Conservation (phyloP, 2,329 filamentous ascomycete genomes). For the Calonectria leucothoes region DNA sequence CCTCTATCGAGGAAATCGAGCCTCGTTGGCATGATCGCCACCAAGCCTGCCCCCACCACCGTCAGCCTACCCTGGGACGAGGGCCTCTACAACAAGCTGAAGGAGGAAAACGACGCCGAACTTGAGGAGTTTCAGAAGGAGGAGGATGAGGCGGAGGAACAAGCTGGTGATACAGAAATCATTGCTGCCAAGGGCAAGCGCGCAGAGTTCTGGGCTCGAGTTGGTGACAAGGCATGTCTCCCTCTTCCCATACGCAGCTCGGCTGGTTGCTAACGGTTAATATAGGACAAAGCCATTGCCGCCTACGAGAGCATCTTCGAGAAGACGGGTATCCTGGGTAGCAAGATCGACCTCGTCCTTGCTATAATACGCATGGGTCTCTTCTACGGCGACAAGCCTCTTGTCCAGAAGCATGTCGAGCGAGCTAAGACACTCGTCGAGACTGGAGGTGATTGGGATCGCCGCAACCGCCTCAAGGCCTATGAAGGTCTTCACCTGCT, state of each 20-base stretch:
- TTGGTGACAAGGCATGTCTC: constrained; percentile 87
- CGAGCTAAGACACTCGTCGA: constrained; percentile 91
- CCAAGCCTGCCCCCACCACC: constrained; percentile 71
- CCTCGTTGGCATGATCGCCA: constrained; percentile 80
- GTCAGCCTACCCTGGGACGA: constrained; percentile 92
- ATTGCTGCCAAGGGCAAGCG: constrained; percentile 92
- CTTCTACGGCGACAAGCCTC: constrained; percentile 93
- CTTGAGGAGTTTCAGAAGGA: constrained; percentile 83
- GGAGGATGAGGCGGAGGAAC: constrained; percentile 93
- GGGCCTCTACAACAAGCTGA: constrained; percentile 80
- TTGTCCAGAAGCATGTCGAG: constrained; percentile 94
- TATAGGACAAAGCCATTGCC: constrained; percentile 90
- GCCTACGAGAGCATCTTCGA: constrained; percentile 94
- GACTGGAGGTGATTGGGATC: constrained; percentile 97
- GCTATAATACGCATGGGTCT: constrained; percentile 95
- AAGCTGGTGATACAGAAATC: constrained; percentile 95
- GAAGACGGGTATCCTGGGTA: constrained; percentile 96
- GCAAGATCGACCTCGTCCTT: constrained; percentile 96
- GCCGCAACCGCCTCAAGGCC: constrained; percentile 97
- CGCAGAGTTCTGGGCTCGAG: constrained; percentile 94
- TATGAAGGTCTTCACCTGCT: constrained; percentile 96
- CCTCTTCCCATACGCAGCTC: neutral
- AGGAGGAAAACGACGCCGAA: constrained; percentile 82
- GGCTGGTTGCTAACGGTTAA: constrained; percentile 27
- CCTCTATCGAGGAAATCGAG: constrained; percentile 76